These are phyloP conservation scores for Kwoniella shandongensis DNA, from an alignment of 768 basidiomycete species.

Conservation along the genomic window DNA sequence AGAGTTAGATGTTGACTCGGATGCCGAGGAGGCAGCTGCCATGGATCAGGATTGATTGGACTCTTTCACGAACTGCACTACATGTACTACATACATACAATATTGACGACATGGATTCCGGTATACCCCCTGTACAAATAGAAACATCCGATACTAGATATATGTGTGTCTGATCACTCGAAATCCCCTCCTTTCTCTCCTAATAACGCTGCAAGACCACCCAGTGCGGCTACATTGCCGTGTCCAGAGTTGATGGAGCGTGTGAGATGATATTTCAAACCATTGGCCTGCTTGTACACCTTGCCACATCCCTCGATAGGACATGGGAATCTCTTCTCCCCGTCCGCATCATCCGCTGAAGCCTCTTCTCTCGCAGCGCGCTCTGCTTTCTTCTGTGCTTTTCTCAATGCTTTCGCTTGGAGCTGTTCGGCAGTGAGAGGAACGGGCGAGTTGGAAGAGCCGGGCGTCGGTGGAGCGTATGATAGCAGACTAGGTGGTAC, in stretches of 20 bases:
- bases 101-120: constrained; percentile 11
- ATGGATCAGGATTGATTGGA: constrained; percentile 35
- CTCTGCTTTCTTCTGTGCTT: constrained; percentile 44
- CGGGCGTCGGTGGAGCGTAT: constrained; percentile 30
- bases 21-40: constrained; percentile 12
- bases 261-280: constrained; percentile 52
- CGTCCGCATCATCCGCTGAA: constrained; percentile 40
- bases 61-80: neutral
- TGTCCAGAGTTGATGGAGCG: constrained; percentile 51
- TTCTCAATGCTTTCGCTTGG: constrained; percentile 38
- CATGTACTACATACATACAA: constrained; percentile 26
- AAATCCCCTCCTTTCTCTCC: constrained; percentile 15
- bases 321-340: constrained; percentile 48
- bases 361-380: constrained; percentile 40
- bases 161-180: neutral
- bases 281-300: constrained; percentile 53
- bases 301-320: constrained; percentile 53
- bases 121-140: constrained; percentile 17
- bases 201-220: constrained; percentile 27
- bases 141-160: neutral
- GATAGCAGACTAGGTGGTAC: constrained; percentile 44
- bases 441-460: neutral
- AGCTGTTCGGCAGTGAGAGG: constrained; percentile 20
- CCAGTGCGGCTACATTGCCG: constrained; percentile 48
- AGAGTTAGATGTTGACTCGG: constrained; percentile 24